Base-by-base conservation (phyloP, 1,284 basidiomycete genomes). In the Wallemia hederae region DNA sequence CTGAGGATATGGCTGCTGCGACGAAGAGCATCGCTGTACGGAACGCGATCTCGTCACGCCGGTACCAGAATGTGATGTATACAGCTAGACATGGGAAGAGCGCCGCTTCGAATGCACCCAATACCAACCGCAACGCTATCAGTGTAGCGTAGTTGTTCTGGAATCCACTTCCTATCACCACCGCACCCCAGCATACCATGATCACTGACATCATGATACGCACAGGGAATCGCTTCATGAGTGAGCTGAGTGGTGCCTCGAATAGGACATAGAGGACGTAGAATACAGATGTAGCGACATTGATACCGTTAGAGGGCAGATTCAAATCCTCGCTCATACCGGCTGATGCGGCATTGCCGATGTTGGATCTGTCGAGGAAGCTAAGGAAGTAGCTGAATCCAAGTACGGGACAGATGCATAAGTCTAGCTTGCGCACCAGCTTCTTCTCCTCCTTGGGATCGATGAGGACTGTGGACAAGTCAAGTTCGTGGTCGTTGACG, bases 61-160 rank as follows among this genome's bases (percentile, higher is more conserved):
- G 58, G 39, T 63, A 62, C 5, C 22, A 62, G 14, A 26, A 14
- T 15, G 57, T 34, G 9, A 62, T 56, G 28, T 62, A 62, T 19
- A 62, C 15, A 14, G 62, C 22, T 2, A 62, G 57, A 49, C 28
- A 34, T 25, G 62, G 62, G 29, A 62, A 62, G 24, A 62, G 29
- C 19, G 34, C 61, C 7, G 24, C 27, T 25, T 62, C 61, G 24
- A 24, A n/a, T 17, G 55, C 31, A 24, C 61, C 61, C 9, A 62
- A 55, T 22, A 62, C 22, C 5, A 62, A 24, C 9, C 61, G 61
- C 3, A 26, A 26, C 5, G 49, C 55, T 3, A 62, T 28, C 22
- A 62, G 33, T 0, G 24, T 27, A 22, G 59, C 55, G 31, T 62
- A 62, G 27, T 60, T 56, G 9, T 60, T 17, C 19, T 31, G 28